phyloP scores from a whole-genome alignment of 495 filamentous ascomycete species.

The Penicillium antarcticum region DNA sequence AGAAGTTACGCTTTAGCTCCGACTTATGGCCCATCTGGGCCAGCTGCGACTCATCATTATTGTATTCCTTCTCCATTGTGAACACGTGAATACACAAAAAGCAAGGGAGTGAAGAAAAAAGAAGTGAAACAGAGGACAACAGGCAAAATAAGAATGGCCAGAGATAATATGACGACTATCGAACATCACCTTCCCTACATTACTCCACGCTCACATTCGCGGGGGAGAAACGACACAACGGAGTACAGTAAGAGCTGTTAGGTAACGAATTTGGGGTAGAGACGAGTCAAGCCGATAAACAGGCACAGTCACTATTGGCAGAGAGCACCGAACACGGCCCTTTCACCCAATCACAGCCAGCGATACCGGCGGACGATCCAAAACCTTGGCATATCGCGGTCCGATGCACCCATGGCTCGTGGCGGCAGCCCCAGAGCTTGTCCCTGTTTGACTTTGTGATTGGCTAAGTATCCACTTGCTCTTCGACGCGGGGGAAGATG shows the following conservation, averaged over 20 bases:
- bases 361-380: not conserved
- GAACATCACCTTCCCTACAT: conserved; percentile 10
- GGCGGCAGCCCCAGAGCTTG: conserved; percentile 9
- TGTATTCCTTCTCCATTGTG: conserved; percentile 23
- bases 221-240: not conserved
- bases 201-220: conserved; percentile 12
- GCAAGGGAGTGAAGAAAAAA: not conserved
- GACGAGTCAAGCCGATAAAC: conserved; percentile 10
- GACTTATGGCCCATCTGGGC: conserved; percentile 64
- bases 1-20: conserved; percentile 59
- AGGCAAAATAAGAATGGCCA: conserved; percentile 6
- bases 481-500: not conserved
- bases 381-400: not conserved
- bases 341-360: conserved; percentile 10
- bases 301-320: conserved; percentile 10
- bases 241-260: conserved; percentile 8
- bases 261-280: conserved; percentile 29
- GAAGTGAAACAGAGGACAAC: not conserved
- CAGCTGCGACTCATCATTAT: conserved; percentile 50
- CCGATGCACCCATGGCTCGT: conserved; percentile 1
- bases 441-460: not conserved
- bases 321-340: conserved; percentile 13
- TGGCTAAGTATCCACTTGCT: not conserved
- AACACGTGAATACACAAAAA: not conserved
- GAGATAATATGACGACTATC: conserved; percentile 9